A percentile compares a stretch with the other conserved stretches of the same genome.
These are phyloP conservation scores for Avicennia marina DNA, from an alignment of 257 asterid genomes.

Conservation along the genomic window DNA sequence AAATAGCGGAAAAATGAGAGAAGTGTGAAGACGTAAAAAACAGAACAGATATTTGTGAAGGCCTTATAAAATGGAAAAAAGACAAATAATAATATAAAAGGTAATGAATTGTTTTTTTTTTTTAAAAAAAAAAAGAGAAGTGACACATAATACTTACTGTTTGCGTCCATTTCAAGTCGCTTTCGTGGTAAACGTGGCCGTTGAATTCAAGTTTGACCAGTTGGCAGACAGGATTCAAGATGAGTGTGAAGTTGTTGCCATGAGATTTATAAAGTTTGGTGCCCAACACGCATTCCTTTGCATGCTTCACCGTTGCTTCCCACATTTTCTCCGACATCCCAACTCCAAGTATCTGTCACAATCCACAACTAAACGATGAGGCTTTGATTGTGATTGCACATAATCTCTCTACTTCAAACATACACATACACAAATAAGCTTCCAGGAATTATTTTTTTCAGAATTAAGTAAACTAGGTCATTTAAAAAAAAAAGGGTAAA, in stretches of 20 bases:
- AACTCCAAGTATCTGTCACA: constrained; percentile 41
- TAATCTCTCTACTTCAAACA: too few relatives aligned
- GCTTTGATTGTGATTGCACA: too few relatives aligned
- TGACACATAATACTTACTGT: constrained; percentile 20
- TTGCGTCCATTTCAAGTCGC: constrained; percentile 21
- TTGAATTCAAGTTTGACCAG: constrained; percentile 33
- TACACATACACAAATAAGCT: too few relatives aligned
- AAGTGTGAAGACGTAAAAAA: too few relatives aligned
- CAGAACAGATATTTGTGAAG: too few relatives aligned
- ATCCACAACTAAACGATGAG: not conserved
- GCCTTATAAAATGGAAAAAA: too few relatives aligned
- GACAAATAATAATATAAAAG: too few relatives aligned
- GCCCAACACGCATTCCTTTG: constrained; percentile 60
- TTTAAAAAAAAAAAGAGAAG: not conserved
- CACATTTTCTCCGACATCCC: constrained; percentile 80
- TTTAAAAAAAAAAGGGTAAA: too few relatives aligned
- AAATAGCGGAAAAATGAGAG: too few relatives aligned
- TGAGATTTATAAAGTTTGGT: constrained; percentile 32
- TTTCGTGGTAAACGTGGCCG: constrained; percentile 25
- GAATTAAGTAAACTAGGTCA: too few relatives aligned
- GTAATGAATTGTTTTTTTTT: too few relatives aligned
- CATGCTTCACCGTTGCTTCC: constrained; percentile 54
- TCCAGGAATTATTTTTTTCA: too few relatives aligned
- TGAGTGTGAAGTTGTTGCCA: constrained; percentile 27
- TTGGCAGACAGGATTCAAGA: constrained; percentile 51